These are phyloP conservation scores for Sugiyamaella novakii DNA, from an alignment of 1,139 yeast species.

Conservation along the genomic window DNA sequence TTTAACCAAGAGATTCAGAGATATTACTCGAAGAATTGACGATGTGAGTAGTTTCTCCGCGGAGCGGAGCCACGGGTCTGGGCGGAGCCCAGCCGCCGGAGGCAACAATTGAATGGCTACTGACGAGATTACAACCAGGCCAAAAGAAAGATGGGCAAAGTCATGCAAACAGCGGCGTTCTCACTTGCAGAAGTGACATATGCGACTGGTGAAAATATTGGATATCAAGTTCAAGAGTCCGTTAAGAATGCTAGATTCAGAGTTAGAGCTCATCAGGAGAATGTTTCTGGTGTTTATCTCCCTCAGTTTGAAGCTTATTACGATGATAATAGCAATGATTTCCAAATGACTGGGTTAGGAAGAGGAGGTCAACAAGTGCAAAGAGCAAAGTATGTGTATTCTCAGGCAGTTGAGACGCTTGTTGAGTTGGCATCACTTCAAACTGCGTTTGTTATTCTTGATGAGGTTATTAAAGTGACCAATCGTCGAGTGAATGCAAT, in stretches of 20 bases:
- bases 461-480: slow-evolving; percentile 96
- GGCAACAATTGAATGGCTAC: too few relatives aligned
- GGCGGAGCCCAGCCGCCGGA: too few relatives aligned
- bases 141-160: slow-evolving; percentile 95
- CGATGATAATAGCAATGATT: slow-evolving; percentile 85
- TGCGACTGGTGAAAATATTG: slow-evolving; percentile 94
- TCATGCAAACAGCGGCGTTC: slow-evolving; percentile 98
- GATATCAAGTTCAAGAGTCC: slow-evolving; percentile 92
- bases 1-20: slow-evolving; percentile 91
- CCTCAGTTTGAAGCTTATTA: slow-evolving; percentile 89
- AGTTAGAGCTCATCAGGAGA: slow-evolving; percentile 90
- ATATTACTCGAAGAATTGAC: slow-evolving; percentile 89
- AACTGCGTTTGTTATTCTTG: slow-evolving; percentile 93
- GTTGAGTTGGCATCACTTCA: slow-evolving; percentile 89
- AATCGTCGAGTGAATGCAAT: slow-evolving; percentile 98
- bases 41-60: slow-evolving; percentile 56
- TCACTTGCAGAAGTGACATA: slow-evolving; percentile 96
- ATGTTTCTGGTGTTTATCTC: slow-evolving; percentile 91
- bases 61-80: too few relatives aligned
- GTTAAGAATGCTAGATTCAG: slow-evolving; percentile 86
- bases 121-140: slow-evolving; percentile 45
- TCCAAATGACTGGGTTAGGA: slow-evolving; percentile 94
- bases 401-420: slow-evolving; percentile 92
- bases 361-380: slow-evolving; percentile 99
- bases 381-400: slow-evolving; percentile 87